Evolutionary conservation across 352 stramenopile species (phyloP).

Genomic region (Globisporangium mamillatum): DNA sequence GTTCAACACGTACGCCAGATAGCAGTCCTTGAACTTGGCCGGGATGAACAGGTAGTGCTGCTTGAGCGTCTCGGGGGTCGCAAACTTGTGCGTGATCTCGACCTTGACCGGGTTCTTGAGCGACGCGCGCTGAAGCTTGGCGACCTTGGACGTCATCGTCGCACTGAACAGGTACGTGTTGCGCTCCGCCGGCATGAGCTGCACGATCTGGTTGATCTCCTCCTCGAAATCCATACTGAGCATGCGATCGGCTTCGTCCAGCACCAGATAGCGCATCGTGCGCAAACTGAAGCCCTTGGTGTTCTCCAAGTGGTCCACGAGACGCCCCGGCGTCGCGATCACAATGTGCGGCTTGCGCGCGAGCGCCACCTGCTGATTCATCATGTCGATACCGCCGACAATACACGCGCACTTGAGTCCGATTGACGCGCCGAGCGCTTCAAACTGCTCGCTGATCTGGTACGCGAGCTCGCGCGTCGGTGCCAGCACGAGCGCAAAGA

Average conservation of each 20-base stretch:
- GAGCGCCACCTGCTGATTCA: slow-evolving; percentile 96
- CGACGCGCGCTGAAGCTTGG: slow-evolving; percentile 97
- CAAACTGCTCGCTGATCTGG: slow-evolving; percentile 95
- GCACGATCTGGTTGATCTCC: slow-evolving; percentile 98
- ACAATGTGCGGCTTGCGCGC: slow-evolving; percentile 96
- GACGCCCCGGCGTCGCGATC: slow-evolving; percentile 90
- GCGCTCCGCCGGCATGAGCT: slow-evolving; percentile 92
- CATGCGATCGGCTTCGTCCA: slow-evolving; percentile 96
- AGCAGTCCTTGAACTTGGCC: slow-evolving; percentile 99
- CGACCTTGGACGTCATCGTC: slow-evolving; percentile 99
- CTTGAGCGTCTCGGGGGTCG: slow-evolving; percentile 96
- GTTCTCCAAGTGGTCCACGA: slow-evolving; percentile 96
- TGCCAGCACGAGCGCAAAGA: slow-evolving; percentile 91
- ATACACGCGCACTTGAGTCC: slow-evolving; percentile 91
- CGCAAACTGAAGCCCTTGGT: slow-evolving; percentile 95
- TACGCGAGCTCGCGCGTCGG: slow-evolving; percentile 95
- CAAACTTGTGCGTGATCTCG: slow-evolving; percentile 97
- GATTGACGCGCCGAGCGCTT: slow-evolving; percentile 89
- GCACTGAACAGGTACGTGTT: slow-evolving; percentile 98
- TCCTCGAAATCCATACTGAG: slow-evolving; percentile 98
- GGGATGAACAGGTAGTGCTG: slow-evolving; percentile 99
- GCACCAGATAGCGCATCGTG: slow-evolving; percentile 89
- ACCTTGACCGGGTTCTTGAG: slow-evolving; percentile 96
- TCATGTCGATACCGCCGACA: slow-evolving; percentile 97
- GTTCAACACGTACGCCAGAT: slow-evolving; percentile 98